Percentiles rank a stretch among this genome's conserved stretches.
Conservation (phyloP, 305 asterid species). For the Fraxinus greggii region DNA sequence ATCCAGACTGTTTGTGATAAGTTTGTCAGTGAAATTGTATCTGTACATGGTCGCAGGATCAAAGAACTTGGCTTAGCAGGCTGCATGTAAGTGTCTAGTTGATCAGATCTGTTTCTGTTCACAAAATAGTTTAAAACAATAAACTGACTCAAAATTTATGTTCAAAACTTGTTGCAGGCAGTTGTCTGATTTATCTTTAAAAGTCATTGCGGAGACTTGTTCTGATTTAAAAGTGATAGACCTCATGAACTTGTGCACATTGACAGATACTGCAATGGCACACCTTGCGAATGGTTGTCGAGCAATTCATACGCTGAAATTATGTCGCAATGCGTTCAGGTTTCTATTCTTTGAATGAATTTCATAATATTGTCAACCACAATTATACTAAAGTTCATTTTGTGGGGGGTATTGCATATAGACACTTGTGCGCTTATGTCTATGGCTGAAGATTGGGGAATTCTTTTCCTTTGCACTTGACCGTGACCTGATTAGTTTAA, state of each 20-base stretch:
- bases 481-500: neutral
- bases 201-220: slow-evolving; percentile 59
- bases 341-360: slow-evolving; percentile 23
- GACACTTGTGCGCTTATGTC: neutral
- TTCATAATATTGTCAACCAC: neutral
- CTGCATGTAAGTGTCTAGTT: slow-evolving; percentile 59
- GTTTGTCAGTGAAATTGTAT: slow-evolving; percentile 47
- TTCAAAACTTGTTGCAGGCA: slow-evolving; percentile 49
- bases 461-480: neutral
- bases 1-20: slow-evolving; percentile 62
- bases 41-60: slow-evolving; percentile 57
- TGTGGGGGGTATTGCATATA: neutral
- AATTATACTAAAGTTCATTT: neutral
- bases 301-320: slow-evolving; percentile 54
- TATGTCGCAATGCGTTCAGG: slow-evolving; percentile 76
- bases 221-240: slow-evolving; percentile 58
- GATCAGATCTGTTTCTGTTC: slow-evolving; percentile 1
- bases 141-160: neutral
- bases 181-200: slow-evolving; percentile 63
- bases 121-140: neutral
- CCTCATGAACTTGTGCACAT: slow-evolving; percentile 54
- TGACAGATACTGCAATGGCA: slow-evolving; percentile 76
- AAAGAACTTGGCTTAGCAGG: slow-evolving; percentile 77
- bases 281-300: slow-evolving; percentile 84
- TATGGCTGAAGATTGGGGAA: neutral